Conservation (phyloP, 306 rosid genomes). For the Malus orientalis region DNA sequence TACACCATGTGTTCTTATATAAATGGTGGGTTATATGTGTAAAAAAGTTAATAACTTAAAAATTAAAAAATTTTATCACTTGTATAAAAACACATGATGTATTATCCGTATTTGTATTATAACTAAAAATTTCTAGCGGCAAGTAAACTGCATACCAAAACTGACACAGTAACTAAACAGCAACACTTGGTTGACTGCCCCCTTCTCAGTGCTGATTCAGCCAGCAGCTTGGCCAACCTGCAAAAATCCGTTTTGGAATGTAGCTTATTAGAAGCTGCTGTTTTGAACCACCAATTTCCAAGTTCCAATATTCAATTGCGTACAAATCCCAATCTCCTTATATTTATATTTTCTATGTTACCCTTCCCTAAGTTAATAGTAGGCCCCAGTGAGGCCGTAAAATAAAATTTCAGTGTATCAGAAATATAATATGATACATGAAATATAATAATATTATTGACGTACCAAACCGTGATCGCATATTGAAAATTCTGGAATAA, state of each 20-base stretch:
- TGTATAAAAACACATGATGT: no score
- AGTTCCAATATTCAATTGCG: neutral
- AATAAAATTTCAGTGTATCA: fast-evolving
- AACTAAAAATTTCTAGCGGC: neutral
- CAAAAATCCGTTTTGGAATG: conserved; percentile 4
- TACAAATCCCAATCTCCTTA: neutral
- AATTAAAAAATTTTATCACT: no score
- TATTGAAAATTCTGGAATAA: no score
- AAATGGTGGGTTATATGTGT: no score
- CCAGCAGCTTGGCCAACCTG: neutral
- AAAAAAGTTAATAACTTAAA: no score
- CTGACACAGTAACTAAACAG: conserved; percentile 10
- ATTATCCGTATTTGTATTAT: no score
- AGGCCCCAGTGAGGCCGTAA: neutral
- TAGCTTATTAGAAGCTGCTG: neutral
- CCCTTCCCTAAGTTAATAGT: neutral
- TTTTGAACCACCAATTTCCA: neutral
- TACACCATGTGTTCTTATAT: no score
- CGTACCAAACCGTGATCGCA: no score
- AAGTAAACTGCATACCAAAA: neutral
- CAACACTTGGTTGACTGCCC: conserved; percentile 4
- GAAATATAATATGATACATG: no score
- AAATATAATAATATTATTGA: no score
- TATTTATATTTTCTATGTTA: neutral
- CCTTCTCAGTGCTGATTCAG: neutral